Evolutionary conservation across 345 rosid species (phyloP), one percentile per base, ranked within the genome.

Genomic region (Arabidopsis thaliana): DNA sequence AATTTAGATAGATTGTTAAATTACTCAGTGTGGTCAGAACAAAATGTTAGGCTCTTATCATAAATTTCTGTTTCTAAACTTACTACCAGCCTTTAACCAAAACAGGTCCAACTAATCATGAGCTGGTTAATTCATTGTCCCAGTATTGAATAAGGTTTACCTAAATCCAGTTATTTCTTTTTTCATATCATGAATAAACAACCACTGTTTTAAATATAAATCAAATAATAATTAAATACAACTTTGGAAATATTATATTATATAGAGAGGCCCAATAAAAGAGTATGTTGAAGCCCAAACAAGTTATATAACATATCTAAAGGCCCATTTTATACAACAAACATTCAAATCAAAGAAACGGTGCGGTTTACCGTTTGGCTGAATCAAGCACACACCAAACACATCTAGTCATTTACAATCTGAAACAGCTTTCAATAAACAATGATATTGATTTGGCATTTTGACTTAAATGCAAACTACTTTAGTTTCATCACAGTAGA

Each of bases 131-230:
- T 34, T 58, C 14, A 6, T 14, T 25, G 50, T 42, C 24, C 13
- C 38, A 28, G 8, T 28, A 44, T 63, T 63, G 7, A 42, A 14
- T 28, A 25, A 28, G 38, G 14, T 5, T 42, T n/a, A 25, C 52
- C 37, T 42, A 62, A 44, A 61, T 62, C 22, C 52, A 42, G 30
- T 62, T 62, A 62, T 14, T 62, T 32, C 12, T 1, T n/a, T 32
- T 50, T 56, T 46, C 40, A 33, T 56, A 56, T 7, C 13, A 56
- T 56, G 38, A 30, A 30, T 30, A 13, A 13, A 25, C 50, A 61
- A 41, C 51, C 5, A 62, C 51, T 44, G 4, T 60, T 60, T 59
- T 59, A 33, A 34, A n/a, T 57, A 57, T 57, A 32, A 7, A 24
- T 48, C 10, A 6, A 13, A 5, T 7, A 48, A 7, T 1, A 48